Conservation (phyloP, 2,329 filamentous ascomycete species). For the Scedosporium dehoogii region DNA sequence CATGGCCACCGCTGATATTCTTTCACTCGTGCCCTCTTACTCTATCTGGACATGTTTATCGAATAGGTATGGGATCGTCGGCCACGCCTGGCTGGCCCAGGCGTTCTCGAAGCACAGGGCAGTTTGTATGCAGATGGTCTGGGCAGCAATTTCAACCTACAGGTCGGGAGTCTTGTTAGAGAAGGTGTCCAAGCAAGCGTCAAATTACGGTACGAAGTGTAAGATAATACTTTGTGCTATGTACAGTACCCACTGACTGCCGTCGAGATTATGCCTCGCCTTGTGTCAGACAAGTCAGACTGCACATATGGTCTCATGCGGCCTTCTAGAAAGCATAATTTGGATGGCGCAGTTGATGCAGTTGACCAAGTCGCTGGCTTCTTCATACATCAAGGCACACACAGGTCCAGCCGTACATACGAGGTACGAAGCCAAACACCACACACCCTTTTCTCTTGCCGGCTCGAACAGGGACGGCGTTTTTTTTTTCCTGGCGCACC, state of each 20-base stretch:
- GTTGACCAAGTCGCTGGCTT: not conserved
- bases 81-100: not conserved
- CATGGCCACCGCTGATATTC: not conserved
- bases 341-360: not conserved
- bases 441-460: not conserved
- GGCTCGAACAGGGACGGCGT: not conserved
- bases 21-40: slow-evolving; percentile 3
- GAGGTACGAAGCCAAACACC: not conserved
- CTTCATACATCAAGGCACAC: not conserved
- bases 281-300: not conserved
- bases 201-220: too few relatives aligned
- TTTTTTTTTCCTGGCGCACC: not conserved
- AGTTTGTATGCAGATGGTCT: not conserved
- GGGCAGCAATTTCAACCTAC: too few relatives aligned
- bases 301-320: not conserved
- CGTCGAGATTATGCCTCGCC: not conserved
- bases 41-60: slow-evolving; percentile 1
- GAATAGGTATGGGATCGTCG: not conserved
- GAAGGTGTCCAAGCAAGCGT: too few relatives aligned
- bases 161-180: too few relatives aligned
- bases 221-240: too few relatives aligned
- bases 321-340: not conserved
- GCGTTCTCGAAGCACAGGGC: not conserved
- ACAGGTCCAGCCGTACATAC: not conserved
- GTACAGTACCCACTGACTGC: too few relatives aligned